Conservation (phyloP, 2,329 filamentous ascomycete genomes). For the Cercospora berteroae region DNA sequence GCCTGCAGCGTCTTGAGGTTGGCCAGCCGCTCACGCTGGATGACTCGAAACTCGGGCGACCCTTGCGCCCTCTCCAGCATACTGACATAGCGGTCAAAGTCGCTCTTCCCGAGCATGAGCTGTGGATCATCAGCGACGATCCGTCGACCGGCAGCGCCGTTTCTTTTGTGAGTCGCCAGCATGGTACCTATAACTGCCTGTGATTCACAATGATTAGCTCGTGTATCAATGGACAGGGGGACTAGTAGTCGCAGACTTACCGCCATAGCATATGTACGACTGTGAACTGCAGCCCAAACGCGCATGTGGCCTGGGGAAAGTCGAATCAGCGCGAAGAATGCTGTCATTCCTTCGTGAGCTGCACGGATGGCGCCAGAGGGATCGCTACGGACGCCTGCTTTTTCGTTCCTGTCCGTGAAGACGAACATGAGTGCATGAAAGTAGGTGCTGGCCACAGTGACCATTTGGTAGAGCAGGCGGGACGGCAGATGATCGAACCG, state of each 20-base stretch:
- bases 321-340: neutral
- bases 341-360: neutral
- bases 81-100: neutral
- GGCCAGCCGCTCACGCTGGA: neutral
- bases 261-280: neutral
- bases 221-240: neutral
- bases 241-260: neutral
- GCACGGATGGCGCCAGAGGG: slow-evolving; percentile 3
- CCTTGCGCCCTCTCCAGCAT: neutral
- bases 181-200: neutral
- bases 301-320: neutral
- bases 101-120: neutral
- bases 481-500: neutral
- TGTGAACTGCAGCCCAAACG: neutral
- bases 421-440: slow-evolving; percentile 13
- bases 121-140: neutral
- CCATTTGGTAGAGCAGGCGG: slow-evolving; percentile 3
- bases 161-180: neutral
- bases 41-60: neutral
- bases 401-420: slow-evolving; percentile 12
- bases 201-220: neutral
- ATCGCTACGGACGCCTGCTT: neutral
- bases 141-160: neutral
- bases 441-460: slow-evolving; percentile 3
- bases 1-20: neutral